phyloP scores from a whole-genome alignment of 169 alveolate genomes.

The Plasmodium billcollinsi region DNA sequence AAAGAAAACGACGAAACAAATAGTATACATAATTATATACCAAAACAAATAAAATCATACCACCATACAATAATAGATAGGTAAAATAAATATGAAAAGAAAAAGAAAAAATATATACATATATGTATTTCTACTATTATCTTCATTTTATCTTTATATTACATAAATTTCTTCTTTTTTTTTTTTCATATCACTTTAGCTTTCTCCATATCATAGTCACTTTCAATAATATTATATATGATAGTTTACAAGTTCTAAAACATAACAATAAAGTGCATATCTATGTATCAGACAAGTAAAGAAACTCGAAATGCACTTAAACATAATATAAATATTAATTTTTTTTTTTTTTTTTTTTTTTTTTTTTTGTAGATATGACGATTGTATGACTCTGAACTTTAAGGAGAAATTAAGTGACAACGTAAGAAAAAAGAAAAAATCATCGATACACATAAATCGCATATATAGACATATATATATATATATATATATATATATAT shows the following conservation, averaged over 20 bases:
- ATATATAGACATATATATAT: background rate
- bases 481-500: slow-evolving; percentile 3
- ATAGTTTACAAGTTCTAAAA: slow-evolving; percentile 54
- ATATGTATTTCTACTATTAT: background rate
- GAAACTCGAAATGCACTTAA: too few relatives aligned
- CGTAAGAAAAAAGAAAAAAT: slow-evolving; percentile 22
- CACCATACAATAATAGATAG: slow-evolving; percentile 60
- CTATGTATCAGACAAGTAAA: slow-evolving; percentile 64
- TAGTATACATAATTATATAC: slow-evolving; percentile 6
- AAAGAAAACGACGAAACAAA: background rate
- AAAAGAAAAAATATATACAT: background rate
- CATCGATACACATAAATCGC: background rate
- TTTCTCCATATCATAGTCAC: slow-evolving; percentile 62
- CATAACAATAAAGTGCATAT: slow-evolving; percentile 24
- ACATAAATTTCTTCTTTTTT: background rate
- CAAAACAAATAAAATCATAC: slow-evolving; percentile 62
- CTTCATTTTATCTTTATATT: background rate
- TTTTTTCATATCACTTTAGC: slow-evolving; percentile 7
- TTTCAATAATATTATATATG: slow-evolving; percentile 43
- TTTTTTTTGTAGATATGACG: slow-evolving; percentile 44
- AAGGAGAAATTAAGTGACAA: slow-evolving; percentile 72
- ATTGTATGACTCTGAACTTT: slow-evolving; percentile 52
- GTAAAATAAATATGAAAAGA: slow-evolving; percentile 8
- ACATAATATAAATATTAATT: background rate
- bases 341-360: background rate